These are phyloP conservation scores for Phytophthora kernoviae DNA, from an alignment of 352 stramenopile genomes.

Conservation along the genomic window DNA sequence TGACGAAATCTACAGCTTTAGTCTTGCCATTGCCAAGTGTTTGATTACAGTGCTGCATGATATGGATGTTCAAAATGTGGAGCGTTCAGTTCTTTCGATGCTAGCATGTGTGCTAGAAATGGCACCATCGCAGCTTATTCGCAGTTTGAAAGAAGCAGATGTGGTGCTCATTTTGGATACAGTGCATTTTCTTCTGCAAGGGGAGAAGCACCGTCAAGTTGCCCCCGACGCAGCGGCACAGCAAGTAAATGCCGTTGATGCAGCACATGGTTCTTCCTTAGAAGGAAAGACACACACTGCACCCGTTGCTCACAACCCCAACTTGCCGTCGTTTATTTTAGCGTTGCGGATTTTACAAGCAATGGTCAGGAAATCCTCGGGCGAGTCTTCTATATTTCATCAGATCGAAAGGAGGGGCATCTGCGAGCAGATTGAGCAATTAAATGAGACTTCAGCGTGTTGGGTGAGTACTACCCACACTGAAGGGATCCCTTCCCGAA, in stretches of 20 bases:
- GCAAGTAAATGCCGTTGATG: not conserved
- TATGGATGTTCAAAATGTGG: constrained; percentile 74
- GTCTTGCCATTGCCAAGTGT: constrained; percentile 45
- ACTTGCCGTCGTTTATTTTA: constrained; percentile 70
- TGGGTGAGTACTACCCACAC: constrained; percentile 30
- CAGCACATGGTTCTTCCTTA: not conserved
- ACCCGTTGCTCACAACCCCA: constrained; percentile 33
- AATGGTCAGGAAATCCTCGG: constrained; percentile 63
- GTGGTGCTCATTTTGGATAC: constrained; percentile 71
- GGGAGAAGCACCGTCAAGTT: constrained; percentile 24
- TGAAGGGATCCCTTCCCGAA: constrained; percentile 10
- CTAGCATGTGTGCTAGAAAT: constrained; percentile 78
- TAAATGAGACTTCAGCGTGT: constrained; percentile 49
- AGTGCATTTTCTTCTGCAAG: constrained; percentile 73
- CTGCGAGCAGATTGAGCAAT: constrained; percentile 67
- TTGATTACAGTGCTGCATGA: constrained; percentile 56
- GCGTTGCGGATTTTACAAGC: constrained; percentile 76
- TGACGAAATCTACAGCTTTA: constrained; percentile 56
- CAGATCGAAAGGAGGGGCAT: constrained; percentile 86
- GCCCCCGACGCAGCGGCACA: constrained; percentile 3
- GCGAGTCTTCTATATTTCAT: constrained; percentile 67
- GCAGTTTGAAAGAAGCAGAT: constrained; percentile 48
- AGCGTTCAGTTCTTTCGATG: constrained; percentile 65
- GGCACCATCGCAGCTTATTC: constrained; percentile 62
- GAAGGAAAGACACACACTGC: not conserved